Evolutionary conservation across 2,329 filamentous ascomycete species (phyloP).

Genomic region (Fusarium sp.): DNA sequence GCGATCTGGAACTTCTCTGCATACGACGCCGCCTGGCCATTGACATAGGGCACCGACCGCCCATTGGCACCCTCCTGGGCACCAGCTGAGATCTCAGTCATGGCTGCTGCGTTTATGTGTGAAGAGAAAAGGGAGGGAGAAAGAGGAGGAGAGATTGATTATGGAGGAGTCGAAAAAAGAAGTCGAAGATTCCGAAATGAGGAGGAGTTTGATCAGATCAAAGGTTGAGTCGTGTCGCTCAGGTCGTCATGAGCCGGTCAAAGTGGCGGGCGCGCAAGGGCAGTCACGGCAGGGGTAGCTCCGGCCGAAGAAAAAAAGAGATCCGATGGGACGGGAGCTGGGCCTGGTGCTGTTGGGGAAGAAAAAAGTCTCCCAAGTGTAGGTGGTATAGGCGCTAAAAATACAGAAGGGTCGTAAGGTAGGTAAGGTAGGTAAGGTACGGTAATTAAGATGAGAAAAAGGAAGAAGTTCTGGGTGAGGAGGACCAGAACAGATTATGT

Average conservation of each 20-base stretch:
- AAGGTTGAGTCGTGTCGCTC: slow-evolving; percentile 35
- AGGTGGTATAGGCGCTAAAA: slow-evolving; percentile 44
- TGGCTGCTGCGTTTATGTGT: slow-evolving; percentile 49
- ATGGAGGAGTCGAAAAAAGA: slow-evolving; percentile 30
- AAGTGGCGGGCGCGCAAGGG: slow-evolving; percentile 32
- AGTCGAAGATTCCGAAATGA: slow-evolving; percentile 18
- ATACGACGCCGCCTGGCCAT: slow-evolving; percentile 73
- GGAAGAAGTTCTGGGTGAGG: slow-evolving; percentile 31
- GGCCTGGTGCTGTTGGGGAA: slow-evolving; percentile 37
- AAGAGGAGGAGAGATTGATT: slow-evolving; percentile 18
- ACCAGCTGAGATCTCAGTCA: slow-evolving; percentile 60
- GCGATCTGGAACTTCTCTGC: slow-evolving; percentile 85
- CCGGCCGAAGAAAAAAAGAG: slow-evolving; percentile 39
- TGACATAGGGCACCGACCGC: slow-evolving; percentile 63
- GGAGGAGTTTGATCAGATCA: slow-evolving; percentile 28
- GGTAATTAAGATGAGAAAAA: slow-evolving; percentile 33
- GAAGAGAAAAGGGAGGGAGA: slow-evolving; percentile 15
- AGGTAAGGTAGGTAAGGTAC: too few species aligned
- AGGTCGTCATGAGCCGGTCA: slow-evolving; percentile 46
- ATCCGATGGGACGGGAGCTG: slow-evolving; percentile 12
- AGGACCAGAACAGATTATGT: slow-evolving; percentile 31
- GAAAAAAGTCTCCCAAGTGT: slow-evolving; percentile 28
- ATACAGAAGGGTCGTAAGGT: slow-evolving; percentile 41
- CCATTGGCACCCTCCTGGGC: slow-evolving; percentile 56
- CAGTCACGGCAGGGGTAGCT: slow-evolving; percentile 43